Percentiles rank a stretch among this genome's conserved stretches.
Conservation (phyloP, 2,329 filamentous ascomycete species). For the Colletotrichum shisoi region DNA sequence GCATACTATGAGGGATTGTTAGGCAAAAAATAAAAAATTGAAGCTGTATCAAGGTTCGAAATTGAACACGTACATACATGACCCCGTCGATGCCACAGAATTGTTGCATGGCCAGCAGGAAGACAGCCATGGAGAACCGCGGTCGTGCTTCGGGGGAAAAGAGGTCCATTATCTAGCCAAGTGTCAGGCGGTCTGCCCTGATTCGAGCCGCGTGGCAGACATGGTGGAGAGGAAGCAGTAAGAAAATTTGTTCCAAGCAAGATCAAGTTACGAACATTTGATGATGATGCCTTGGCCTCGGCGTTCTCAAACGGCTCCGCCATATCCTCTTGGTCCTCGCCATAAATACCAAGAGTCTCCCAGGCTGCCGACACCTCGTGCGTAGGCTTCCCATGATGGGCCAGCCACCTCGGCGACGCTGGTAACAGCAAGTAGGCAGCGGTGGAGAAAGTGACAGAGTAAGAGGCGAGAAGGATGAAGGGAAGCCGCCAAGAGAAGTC, state of each 20-base stretch:
- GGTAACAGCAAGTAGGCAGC: slow-evolving; percentile 1
- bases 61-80: neutral
- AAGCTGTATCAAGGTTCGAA: neutral
- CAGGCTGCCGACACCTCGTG: neutral
- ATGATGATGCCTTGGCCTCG: neutral
- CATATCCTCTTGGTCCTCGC: slow-evolving; percentile 2
- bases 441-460: neutral
- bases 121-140: neutral
- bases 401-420: slow-evolving; percentile 3
- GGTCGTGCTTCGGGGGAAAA: neutral
- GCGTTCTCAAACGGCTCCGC: slow-evolving; percentile 4
- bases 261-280: neutral
- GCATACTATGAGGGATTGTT: slow-evolving; percentile 2
- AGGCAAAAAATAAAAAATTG: neutral
- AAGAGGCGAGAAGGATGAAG: slow-evolving; percentile 1
- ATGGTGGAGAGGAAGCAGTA: neutral
- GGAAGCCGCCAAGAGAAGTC: slow-evolving; percentile 3
- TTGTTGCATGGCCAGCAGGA: neutral
- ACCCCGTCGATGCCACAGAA: neutral
- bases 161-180: neutral
- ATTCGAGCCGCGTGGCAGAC: neutral
- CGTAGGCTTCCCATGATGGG: slow-evolving; percentile 1
- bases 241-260: slow-evolving; percentile 1
- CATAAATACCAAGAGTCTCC: neutral
- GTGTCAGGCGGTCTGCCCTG: neutral